Evolutionary conservation across 176 grass and related monocot species (phyloP).

Genomic region (Oryza punctata): DNA sequence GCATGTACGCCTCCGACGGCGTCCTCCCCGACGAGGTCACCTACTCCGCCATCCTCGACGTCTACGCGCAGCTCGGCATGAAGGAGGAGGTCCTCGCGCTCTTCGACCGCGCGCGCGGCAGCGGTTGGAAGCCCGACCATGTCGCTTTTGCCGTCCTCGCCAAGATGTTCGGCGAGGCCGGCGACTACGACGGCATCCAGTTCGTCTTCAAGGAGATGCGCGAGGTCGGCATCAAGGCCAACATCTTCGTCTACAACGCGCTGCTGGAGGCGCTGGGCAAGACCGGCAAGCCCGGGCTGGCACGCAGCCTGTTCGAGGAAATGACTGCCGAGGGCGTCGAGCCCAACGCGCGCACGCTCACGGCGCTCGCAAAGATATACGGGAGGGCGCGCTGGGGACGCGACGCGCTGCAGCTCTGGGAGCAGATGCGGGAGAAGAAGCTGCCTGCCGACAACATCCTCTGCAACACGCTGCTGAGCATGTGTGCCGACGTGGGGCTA

Average conservation of each 20-base stretch:
- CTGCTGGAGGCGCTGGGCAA: slow-evolving; percentile 77
- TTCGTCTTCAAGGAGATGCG: slow-evolving; percentile 79
- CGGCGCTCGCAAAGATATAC: slow-evolving; percentile 82
- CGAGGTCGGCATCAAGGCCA: slow-evolving; percentile 59
- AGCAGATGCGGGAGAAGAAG: slow-evolving; percentile 59
- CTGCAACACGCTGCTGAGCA: slow-evolving; percentile 90
- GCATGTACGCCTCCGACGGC: slow-evolving; percentile 64
- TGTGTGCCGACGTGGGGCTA: slow-evolving; percentile 83
- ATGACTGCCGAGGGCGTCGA: slow-evolving; percentile 64
- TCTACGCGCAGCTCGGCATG: slow-evolving; percentile 71
- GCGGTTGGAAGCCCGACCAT: slow-evolving; percentile 77
- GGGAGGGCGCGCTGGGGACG: slow-evolving; percentile 72
- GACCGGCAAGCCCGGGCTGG: slow-evolving; percentile 63
- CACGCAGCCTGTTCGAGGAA: slow-evolving; percentile 81
- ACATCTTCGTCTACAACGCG: slow-evolving; percentile 94
- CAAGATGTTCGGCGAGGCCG: slow-evolving; percentile 86
- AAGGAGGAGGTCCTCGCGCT: slow-evolving; percentile 74
- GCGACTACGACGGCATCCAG: slow-evolving; percentile 77
- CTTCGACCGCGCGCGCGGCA: slow-evolving; percentile 72
- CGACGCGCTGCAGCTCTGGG: slow-evolving; percentile 82
- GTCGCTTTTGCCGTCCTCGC: slow-evolving; percentile 78
- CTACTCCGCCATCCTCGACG: slow-evolving; percentile 75
- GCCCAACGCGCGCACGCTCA: slow-evolving; percentile 86
- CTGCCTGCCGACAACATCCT: slow-evolving; percentile 80
- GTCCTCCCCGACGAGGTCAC: slow-evolving; percentile 88